Conservation (phyloP, 257 asterid species). For the Linaria vulgaris region DNA sequence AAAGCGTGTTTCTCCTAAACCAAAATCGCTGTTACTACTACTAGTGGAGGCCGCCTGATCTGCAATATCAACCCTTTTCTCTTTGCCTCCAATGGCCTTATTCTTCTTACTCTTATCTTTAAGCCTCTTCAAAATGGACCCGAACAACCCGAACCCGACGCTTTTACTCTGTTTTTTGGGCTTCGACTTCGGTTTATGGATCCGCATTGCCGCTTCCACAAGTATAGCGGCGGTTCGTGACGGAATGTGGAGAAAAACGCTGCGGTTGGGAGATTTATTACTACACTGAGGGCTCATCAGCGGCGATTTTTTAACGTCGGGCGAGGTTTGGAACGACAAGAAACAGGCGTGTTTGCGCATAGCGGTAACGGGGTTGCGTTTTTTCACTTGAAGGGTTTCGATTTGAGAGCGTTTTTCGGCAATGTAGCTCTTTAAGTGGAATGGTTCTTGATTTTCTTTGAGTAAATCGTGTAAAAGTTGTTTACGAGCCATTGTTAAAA, state of each 20-base stretch:
- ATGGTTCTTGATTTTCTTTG: slow-evolving; percentile 79
- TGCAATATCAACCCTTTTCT: slow-evolving; percentile 35
- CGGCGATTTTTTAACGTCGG: slow-evolving; percentile 39
- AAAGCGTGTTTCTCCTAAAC: slow-evolving; percentile 23
- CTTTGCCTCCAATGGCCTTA: slow-evolving; percentile 23
- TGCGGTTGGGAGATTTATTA: slow-evolving; percentile 37
- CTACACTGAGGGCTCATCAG: slow-evolving; percentile 49
- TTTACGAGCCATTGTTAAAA: slow-evolving; percentile 31
- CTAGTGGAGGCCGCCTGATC: slow-evolving; percentile 39
- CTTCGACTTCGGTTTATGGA: slow-evolving; percentile 50
- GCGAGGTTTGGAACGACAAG: slow-evolving; percentile 34
- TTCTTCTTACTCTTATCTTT: slow-evolving; percentile 54
- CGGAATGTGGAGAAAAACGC: slow-evolving; percentile 63
- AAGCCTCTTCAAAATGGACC: slow-evolving; percentile 57
- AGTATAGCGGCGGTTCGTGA: slow-evolving; percentile 42
- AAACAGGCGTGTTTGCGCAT: slow-evolving; percentile 63
- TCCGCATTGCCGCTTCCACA: slow-evolving; percentile 73
- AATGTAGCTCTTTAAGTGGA: slow-evolving; percentile 56
- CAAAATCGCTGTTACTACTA: slow-evolving; percentile 3
- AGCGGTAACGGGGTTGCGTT: slow-evolving; percentile 20
- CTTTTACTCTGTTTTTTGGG: slow-evolving; percentile 22
- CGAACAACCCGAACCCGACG: slow-evolving; percentile 51
- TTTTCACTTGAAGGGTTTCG: slow-evolving; percentile 38
- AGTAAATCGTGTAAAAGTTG: slow-evolving; percentile 71
- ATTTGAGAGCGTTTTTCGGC: slow-evolving; percentile 47